phyloP scores from a whole-genome alignment of 2,329 filamentous ascomycete species.

The Xylariaceae sp. region DNA sequence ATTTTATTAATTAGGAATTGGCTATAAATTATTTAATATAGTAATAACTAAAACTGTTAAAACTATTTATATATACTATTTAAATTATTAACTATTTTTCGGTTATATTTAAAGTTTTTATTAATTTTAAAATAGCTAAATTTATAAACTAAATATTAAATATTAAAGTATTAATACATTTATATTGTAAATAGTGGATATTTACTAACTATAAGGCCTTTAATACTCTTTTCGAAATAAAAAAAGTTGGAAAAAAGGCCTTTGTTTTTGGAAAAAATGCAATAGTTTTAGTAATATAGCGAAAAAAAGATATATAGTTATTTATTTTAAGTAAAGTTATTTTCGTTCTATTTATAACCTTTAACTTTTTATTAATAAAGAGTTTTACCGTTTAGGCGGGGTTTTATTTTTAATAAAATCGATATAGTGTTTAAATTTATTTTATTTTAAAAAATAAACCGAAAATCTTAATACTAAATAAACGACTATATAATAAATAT shows the following conservation, averaged over 20 bases:
- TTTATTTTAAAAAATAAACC: no score
- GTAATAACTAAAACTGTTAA: no score
- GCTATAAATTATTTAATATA: no score
- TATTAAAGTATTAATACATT: background rate
- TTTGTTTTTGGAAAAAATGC: no score
- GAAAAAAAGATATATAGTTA: background rate
- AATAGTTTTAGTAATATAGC: constrained; percentile 1
- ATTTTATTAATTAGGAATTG: no score
- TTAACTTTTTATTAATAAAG: background rate
- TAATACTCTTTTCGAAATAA: background rate
- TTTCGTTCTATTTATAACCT: background rate
- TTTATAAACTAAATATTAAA: background rate
- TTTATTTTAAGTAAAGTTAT: background rate
- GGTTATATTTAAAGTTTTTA: background rate
- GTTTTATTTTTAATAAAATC: background rate
- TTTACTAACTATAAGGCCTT: background rate
- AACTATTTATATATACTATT: no score
- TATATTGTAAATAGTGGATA: background rate
- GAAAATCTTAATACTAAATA: no score
- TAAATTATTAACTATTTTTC: background rate
- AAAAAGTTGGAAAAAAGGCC: no score
- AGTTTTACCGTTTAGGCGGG: background rate
- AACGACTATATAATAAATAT: no score
- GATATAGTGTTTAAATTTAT: background rate
- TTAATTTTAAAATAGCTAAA: background rate